A percentile compares a stretch with the other conserved stretches of the same genome.
These are phyloP conservation scores for Trichoderma asperellum DNA, from an alignment of 2,329 filamentous ascomycete species.

Conservation along the genomic window DNA sequence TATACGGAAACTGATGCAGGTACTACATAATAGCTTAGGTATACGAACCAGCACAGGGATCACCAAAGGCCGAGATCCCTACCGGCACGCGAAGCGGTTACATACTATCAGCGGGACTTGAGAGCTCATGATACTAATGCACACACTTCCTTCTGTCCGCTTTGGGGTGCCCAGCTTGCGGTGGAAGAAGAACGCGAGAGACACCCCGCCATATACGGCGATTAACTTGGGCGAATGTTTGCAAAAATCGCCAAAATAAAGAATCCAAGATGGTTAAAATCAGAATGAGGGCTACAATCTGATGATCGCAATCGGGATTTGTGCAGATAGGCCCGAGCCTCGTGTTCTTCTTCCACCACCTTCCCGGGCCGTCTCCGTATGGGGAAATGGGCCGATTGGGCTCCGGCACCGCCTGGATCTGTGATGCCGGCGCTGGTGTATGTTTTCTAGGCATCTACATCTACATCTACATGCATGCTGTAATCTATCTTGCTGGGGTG, in stretches of 20 bases:
- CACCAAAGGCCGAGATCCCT: not conserved
- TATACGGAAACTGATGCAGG: not conserved
- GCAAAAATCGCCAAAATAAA: too few species aligned
- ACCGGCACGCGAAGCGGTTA: not conserved
- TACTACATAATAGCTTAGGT: not conserved
- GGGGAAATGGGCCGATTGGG: not conserved
- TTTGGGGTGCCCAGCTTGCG: not conserved
- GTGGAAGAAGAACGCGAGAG: not conserved
- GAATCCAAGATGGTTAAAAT: not conserved
- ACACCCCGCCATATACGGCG: not conserved
- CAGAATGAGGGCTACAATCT: not conserved
- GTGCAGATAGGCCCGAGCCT: too few species aligned
- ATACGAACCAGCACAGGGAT: not conserved
- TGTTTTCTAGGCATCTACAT: not conserved
- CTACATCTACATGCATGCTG: not conserved
- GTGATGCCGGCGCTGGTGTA: not conserved
- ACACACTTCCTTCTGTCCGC: not conserved
- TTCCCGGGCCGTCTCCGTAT: not conserved
- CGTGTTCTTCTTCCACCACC: not conserved
- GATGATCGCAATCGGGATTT: too few species aligned
- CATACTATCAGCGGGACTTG: not conserved
- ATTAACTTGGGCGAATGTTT: too few species aligned
- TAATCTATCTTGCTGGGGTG: not conserved
- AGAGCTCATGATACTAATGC: not conserved
- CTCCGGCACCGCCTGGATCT: not conserved